Percentiles rank a stretch among this genome's conserved stretches.
phyloP scores from a whole-genome alignment of 257 asterid species.

The Solanum habrochaites region DNA sequence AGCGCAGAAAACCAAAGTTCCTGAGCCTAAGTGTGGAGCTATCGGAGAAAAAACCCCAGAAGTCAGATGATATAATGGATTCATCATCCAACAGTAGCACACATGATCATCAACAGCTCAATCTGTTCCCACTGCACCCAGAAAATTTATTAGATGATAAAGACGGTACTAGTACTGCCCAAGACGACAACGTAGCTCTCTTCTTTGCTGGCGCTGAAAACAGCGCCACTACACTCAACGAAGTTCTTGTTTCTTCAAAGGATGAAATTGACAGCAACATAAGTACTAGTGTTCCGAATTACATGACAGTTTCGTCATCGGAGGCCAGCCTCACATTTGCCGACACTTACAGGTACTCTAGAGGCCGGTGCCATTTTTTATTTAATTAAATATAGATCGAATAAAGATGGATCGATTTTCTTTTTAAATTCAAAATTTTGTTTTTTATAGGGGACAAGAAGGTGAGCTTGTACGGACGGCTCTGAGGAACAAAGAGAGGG shows the following conservation, averaged over 20 bases:
- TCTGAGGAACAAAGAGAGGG: constrained; percentile 56
- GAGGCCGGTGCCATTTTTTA: background rate
- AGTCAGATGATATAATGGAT: background rate
- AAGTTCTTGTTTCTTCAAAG: constrained; percentile 30
- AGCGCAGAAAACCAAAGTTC: constrained; percentile 47
- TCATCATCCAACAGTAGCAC: background rate
- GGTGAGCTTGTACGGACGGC: constrained; percentile 71
- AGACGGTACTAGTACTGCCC: constrained; percentile 1
- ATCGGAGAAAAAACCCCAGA: constrained; percentile 21
- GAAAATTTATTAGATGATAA: constrained; percentile 30
- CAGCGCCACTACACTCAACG: constrained; percentile 49
- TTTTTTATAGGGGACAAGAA: background rate
- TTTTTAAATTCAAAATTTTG: background rate
- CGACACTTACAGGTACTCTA: constrained; percentile 17
- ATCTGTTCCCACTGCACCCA: constrained; percentile 41
- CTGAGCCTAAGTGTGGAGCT: constrained; percentile 70
- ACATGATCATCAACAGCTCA: constrained; percentile 15
- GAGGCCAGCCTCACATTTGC: constrained; percentile 27
- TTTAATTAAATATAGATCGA: background rate
- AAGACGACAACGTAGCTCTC: constrained; percentile 63
- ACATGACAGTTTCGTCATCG: constrained; percentile 21
- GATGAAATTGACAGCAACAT: background rate
- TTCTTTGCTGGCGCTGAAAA: constrained; percentile 66
- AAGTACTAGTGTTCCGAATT: background rate
- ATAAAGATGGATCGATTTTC: background rate